These are phyloP conservation scores for Tricholoma flavovirens DNA, from an alignment of 768 basidiomycete species.

Conservation along the genomic window DNA sequence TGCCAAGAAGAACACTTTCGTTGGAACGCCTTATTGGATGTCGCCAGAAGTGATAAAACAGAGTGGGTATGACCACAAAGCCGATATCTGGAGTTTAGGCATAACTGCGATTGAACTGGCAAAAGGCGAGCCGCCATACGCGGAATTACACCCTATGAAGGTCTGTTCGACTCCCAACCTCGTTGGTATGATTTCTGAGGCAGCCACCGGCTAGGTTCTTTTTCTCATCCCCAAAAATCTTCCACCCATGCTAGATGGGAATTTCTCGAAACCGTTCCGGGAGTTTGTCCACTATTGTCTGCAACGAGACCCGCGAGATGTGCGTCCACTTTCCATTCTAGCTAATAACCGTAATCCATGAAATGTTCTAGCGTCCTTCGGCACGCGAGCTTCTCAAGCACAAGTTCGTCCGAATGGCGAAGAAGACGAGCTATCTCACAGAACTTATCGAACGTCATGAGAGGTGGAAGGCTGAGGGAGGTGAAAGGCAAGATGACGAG, in stretches of 20 bases:
- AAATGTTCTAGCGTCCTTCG: constrained; percentile 65
- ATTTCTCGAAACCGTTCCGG: constrained; percentile 88
- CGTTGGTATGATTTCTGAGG: not conserved
- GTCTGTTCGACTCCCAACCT: constrained; percentile 35
- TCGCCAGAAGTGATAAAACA: constrained; percentile 99
- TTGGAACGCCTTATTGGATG: constrained; percentile 99
- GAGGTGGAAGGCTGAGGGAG: constrained; percentile 88
- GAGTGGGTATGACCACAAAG: constrained; percentile 98
- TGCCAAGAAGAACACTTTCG: constrained; percentile 97
- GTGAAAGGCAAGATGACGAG: constrained; percentile 68
- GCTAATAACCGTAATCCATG: constrained; percentile 2
- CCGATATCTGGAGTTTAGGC: constrained; percentile 98
- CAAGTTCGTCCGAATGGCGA: constrained; percentile 92
- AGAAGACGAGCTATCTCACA: constrained; percentile 90
- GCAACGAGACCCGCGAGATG: constrained; percentile 90
- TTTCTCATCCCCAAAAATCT: constrained; percentile 98
- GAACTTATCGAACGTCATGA: constrained; percentile 95
- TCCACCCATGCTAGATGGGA: constrained; percentile 84
- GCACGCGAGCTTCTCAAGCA: constrained; percentile 96
- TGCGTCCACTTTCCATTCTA: constrained; percentile 30
- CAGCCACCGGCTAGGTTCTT: constrained; percentile 57
- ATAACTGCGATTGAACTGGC: constrained; percentile 98
- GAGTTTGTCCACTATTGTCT: constrained; percentile 93
- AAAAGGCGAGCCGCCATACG: constrained; percentile 96
- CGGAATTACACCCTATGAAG: constrained; percentile 99